Evolutionary conservation across 2,329 filamentous ascomycete genomes (phyloP), one percentile per base, ranked within the genome.

Genomic region (Beauveria sp.): DNA sequence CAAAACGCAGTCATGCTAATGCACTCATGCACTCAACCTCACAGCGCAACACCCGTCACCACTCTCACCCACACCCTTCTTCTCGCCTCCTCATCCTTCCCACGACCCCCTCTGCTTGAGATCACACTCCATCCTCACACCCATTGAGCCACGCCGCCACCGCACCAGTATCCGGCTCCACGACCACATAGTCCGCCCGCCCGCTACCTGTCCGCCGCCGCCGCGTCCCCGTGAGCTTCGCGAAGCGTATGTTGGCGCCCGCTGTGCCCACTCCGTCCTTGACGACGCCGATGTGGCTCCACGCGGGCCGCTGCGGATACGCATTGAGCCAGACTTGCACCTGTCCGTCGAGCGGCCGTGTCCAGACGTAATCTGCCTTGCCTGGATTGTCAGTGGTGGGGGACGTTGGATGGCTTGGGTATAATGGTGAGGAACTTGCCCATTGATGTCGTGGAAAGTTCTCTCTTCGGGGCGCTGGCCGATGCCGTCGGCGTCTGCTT

Each of bases 331-430:
- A 66, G 18, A 66, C 65, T 9, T 54, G 18, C 5, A 63, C 64
- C 18, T 24, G 28, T 22, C 65, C 63, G 24, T 66, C 63, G 16
- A 64, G 34, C 1, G 57, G 50, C 24, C 64, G 52, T 4, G 63
- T 66, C 65, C 65, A 67, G 51, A 67, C 61, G 48, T 66, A 67
- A 45, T 67, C 64, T 20, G 63, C 65, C 45, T 64, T 65, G 22
- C 60, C 66, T 3, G 18, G 5, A 5, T 18, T 24, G 43, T 50
- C 26, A 40, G 57, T 45, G 12, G 24, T 6, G 3, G 48, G 10
- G 10, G n/a, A 16, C 1, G 3, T 24, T 42, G 18, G 16, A 10
- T 20, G 8, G 8, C 16, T 40, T 42, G 40, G 14, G 12, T 53
- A 7, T 1, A 50, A 26, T 20, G 10, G 20, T n/a, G 14, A 24